These are phyloP conservation scores for Ustilago trichophora DNA, from an alignment of 1,284 basidiomycete species.

Conservation along the genomic window DNA sequence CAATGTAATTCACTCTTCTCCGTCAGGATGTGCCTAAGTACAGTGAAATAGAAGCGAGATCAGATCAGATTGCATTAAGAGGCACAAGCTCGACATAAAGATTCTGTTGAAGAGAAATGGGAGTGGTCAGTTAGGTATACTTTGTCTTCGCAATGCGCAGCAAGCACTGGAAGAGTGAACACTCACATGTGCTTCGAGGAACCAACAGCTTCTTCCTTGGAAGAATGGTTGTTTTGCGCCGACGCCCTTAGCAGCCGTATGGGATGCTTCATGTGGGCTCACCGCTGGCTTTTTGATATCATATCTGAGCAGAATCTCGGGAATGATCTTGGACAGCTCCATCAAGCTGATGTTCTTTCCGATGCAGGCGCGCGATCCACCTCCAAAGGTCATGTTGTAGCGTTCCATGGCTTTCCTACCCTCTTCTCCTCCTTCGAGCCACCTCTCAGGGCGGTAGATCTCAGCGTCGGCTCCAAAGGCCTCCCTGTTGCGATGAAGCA, in stretches of 20 bases:
- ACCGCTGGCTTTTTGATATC: slow-evolving; percentile 36
- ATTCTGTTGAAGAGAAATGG: slow-evolving; percentile 3
- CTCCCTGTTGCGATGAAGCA: slow-evolving; percentile 51
- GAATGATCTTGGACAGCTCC: slow-evolving; percentile 59
- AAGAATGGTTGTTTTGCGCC: slow-evolving; percentile 14
- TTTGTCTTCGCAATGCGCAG: not conserved
- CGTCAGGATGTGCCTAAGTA: too few relatives aligned
- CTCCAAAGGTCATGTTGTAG: slow-evolving; percentile 51
- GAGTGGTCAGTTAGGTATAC: not conserved
- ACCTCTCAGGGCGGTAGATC: slow-evolving; percentile 56
- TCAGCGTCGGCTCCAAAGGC: slow-evolving; percentile 56
- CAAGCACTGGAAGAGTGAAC: too few relatives aligned
- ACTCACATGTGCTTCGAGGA: slow-evolving; percentile 46
- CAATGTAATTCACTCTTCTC: too few relatives aligned
- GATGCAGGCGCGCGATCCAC: slow-evolving; percentile 55
- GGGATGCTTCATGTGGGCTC: not conserved
- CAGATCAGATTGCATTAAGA: slow-evolving; percentile 14
- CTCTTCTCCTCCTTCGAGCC: slow-evolving; percentile 53
- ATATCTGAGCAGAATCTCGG: slow-evolving; percentile 51
- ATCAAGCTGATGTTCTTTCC: slow-evolving; percentile 61
- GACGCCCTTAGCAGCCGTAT: not conserved
- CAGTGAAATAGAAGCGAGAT: too few relatives aligned
- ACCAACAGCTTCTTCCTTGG: slow-evolving; percentile 40
- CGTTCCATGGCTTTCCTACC: slow-evolving; percentile 41
- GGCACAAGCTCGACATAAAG: slow-evolving; percentile 38